Percentiles rank a stretch among this genome's conserved stretches.
phyloP scores from a whole-genome alignment of 1,284 basidiomycete species.

The Ganoderma meredithae region DNA sequence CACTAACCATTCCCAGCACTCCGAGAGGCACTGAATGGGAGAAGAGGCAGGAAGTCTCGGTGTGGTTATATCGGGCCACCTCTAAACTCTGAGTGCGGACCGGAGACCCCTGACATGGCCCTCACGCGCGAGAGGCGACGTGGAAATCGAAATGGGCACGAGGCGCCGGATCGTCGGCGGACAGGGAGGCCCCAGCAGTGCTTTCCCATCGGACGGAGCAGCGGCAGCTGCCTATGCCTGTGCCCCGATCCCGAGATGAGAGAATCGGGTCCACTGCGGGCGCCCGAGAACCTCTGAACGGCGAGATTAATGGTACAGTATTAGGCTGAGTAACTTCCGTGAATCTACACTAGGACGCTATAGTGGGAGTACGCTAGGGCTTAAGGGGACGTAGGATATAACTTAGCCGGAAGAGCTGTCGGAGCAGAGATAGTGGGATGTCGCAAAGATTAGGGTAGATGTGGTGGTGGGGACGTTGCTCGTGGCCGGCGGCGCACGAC shows the following conservation, averaged over 20 bases:
- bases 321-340: slow-evolving; percentile 19
- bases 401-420: not conserved
- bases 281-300: not conserved
- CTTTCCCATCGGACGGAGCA: not conserved
- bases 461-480: not conserved
- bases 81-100: slow-evolving; percentile 12
- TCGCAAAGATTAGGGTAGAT: slow-evolving; percentile 18
- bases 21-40: not conserved
- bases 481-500: slow-evolving; percentile 6
- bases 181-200: slow-evolving; percentile 2
- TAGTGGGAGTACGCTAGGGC: slow-evolving; percentile 18
- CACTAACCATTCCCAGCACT: slow-evolving; percentile 9
- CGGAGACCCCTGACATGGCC: not conserved
- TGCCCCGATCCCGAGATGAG: slow-evolving; percentile 7
- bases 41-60: not conserved
- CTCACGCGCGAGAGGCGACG: slow-evolving; percentile 5
- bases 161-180: slow-evolving; percentile 4
- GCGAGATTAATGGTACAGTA: slow-evolving; percentile 1
- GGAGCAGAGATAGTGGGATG: slow-evolving; percentile 11
- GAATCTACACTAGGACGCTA: slow-evolving; percentile 21
- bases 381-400: slow-evolving; percentile 10
- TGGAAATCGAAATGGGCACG: not conserved
- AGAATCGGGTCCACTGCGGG: not conserved
- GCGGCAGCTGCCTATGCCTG: slow-evolving; percentile 3
- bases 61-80: slow-evolving; percentile 12